These are phyloP conservation scores for Mycosphaerella arachidis DNA, from an alignment of 2,329 filamentous ascomycete genomes.

Conservation along the genomic window DNA sequence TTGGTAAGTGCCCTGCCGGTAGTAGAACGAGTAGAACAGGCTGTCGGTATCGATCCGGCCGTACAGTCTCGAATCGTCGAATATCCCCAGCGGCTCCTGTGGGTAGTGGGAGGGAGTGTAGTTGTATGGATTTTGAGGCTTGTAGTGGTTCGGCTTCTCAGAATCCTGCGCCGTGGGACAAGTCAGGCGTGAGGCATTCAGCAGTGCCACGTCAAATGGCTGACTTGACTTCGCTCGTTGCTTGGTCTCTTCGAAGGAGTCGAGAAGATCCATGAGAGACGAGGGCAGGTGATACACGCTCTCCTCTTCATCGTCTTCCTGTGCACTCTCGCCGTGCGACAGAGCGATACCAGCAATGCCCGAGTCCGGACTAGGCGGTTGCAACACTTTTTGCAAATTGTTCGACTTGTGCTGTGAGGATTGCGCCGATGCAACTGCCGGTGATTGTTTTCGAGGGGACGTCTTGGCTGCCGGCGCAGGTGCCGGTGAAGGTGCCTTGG, in stretches of 20 bases:
- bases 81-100: constrained; percentile 83
- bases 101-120: constrained; percentile 79
- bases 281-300: constrained; percentile 90
- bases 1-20: constrained; percentile 92
- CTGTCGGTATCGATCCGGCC: constrained; percentile 89
- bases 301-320: constrained; percentile 52
- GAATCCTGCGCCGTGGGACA: constrained; percentile 74
- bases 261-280: constrained; percentile 81
- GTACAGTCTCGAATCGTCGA: constrained; percentile 87
- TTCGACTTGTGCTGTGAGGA: constrained; percentile 20
- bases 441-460: constrained; percentile 29
- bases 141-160: constrained; percentile 78
- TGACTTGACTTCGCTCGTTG: constrained; percentile 59
- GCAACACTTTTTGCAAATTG: constrained; percentile 19
- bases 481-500: constrained; percentile 20
- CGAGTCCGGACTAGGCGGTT: constrained; percentile 33
- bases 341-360: constrained; percentile 34
- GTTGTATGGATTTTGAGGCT: constrained; percentile 71
- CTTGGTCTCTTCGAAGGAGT: constrained; percentile 83
- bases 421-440: constrained; percentile 38
- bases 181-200: constrained; percentile 67
- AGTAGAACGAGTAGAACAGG: constrained; percentile 98
- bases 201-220: constrained; percentile 65
- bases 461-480: constrained; percentile 20
- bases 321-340: constrained; percentile 50